These are phyloP conservation scores for Cladochytrium replicatum DNA, from an alignment of 192 early-diverging fungal genomes.

Conservation along the genomic window DNA sequence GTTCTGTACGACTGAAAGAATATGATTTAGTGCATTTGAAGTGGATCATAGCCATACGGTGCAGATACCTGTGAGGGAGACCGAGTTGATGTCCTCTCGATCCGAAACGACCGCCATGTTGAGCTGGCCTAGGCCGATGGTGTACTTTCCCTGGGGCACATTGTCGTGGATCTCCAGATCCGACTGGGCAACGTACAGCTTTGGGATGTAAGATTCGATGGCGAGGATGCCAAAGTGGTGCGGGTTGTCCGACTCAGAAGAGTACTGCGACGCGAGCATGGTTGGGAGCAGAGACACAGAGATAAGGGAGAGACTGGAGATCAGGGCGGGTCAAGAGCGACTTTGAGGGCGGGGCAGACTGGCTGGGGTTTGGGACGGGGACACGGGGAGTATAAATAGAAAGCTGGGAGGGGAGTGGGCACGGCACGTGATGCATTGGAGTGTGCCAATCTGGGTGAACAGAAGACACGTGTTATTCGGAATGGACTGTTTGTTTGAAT, in stretches of 20 bases:
- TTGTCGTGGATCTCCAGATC: slow-evolving; percentile 53
- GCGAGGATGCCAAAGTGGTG: slow-evolving; percentile 39
- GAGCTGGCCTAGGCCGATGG: slow-evolving; percentile 91
- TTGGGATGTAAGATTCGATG: slow-evolving; percentile 41
- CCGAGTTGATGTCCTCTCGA: slow-evolving; percentile 87
- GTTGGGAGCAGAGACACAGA: background rate
- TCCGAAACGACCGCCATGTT: slow-evolving; percentile 96
- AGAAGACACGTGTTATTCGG: no score
- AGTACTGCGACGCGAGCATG: slow-evolving; percentile 10
- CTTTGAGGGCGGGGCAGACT: no score
- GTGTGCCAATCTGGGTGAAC: no score
- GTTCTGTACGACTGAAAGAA: slow-evolving; percentile 65
- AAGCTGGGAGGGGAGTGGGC: no score
- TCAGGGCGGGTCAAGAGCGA: no score
- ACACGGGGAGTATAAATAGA: no score
- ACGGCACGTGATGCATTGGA: no score
- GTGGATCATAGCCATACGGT: background rate
- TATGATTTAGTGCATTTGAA: slow-evolving; percentile 20
- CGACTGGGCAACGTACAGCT: slow-evolving; percentile 39
- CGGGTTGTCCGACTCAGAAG: no score
- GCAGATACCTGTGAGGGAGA: slow-evolving; percentile 67
- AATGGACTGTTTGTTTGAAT: no score
- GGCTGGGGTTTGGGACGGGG: no score
- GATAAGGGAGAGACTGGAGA: background rate
- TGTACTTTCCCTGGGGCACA: slow-evolving; percentile 94